These are phyloP conservation scores for Hypoxylon sp. DNA, from an alignment of 2,329 filamentous ascomycete genomes.

Conservation along the genomic window DNA sequence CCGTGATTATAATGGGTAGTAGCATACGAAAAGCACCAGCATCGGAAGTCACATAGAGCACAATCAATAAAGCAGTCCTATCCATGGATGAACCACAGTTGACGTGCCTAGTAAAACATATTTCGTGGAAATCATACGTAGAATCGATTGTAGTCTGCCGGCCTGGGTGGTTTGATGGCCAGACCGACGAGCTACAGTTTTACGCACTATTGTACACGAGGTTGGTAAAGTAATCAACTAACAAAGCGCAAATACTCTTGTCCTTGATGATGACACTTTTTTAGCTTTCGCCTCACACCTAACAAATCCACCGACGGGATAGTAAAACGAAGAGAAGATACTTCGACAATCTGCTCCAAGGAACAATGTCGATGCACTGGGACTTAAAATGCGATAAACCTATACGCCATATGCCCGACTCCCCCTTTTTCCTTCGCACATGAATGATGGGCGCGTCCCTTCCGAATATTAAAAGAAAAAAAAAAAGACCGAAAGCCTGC, in stretches of 20 bases:
- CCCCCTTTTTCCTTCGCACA: slow-evolving; percentile 16
- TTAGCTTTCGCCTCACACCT: slow-evolving; percentile 2
- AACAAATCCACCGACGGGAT: slow-evolving; percentile 12
- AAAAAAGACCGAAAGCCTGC: slow-evolving; percentile 36
- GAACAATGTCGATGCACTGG: slow-evolving; percentile 9
- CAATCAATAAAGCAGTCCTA: slow-evolving; percentile 18
- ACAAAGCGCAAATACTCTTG: slow-evolving; percentile 2
- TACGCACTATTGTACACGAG: slow-evolving; percentile 26
- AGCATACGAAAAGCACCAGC: background rate
- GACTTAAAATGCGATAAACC: slow-evolving; percentile 24
- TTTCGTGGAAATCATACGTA: slow-evolving; percentile 12
- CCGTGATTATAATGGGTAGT: background rate
- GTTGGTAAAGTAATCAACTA: slow-evolving; percentile 8
- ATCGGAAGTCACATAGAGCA: background rate
- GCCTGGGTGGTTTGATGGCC: background rate
- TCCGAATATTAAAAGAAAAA: slow-evolving; percentile 25
- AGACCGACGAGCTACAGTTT: slow-evolving; percentile 19
- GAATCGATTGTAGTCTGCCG: slow-evolving; percentile 13
- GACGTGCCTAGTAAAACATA: background rate
- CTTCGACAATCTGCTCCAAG: background rate
- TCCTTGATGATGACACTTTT: background rate
- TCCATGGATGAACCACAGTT: background rate
- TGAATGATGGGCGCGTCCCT: slow-evolving; percentile 10
- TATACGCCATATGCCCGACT: slow-evolving; percentile 31
- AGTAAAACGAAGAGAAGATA: slow-evolving; percentile 2